phyloP scores from a whole-genome alignment of 176 grass and related monocot species.

The Eremochloa ophiuroides region DNA sequence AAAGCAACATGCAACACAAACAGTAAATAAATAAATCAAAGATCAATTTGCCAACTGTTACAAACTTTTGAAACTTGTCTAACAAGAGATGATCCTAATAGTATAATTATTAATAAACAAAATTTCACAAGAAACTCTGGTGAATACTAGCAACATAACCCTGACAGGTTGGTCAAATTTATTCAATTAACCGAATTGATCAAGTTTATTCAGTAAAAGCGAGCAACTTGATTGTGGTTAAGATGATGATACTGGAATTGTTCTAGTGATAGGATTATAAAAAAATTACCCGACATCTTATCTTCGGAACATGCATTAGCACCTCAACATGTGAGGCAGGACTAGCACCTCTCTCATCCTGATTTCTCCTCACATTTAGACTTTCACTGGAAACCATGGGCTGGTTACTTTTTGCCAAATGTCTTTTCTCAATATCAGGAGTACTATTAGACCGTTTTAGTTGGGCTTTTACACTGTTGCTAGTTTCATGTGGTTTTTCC shows the following conservation, averaged over 20 bases:
- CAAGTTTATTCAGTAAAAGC: not conserved
- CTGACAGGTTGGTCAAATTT: constrained; percentile 7
- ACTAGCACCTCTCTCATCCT: constrained; percentile 34
- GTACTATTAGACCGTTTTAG: constrained; percentile 85
- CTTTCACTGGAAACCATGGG: constrained; percentile 33
- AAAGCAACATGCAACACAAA: not conserved
- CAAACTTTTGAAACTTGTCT: constrained; percentile 6
- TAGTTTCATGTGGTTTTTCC: constrained; percentile 30
- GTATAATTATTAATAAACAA: not conserved
- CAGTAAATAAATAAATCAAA: not conserved
- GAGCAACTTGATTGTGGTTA: not conserved
- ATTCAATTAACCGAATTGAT: not conserved
- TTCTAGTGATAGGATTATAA: constrained; percentile 26
- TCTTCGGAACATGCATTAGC: constrained; percentile 63
- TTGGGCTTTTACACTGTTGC: constrained; percentile 44
- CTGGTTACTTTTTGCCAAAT: constrained; percentile 43
- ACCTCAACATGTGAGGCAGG: constrained; percentile 47
- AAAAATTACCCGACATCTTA: constrained; percentile 90
- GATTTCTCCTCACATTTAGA: constrained; percentile 43
- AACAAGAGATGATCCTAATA: not conserved
- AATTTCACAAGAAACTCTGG: not conserved
- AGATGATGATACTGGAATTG: constrained; percentile 31
- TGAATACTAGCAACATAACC: not conserved
- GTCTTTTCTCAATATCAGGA: constrained; percentile 77
- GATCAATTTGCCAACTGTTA: not conserved